Percentiles rank a stretch among this genome's conserved stretches.
Conservation (phyloP, 2,329 filamentous ascomycete species). For the Colletotrichum viniferum region DNA sequence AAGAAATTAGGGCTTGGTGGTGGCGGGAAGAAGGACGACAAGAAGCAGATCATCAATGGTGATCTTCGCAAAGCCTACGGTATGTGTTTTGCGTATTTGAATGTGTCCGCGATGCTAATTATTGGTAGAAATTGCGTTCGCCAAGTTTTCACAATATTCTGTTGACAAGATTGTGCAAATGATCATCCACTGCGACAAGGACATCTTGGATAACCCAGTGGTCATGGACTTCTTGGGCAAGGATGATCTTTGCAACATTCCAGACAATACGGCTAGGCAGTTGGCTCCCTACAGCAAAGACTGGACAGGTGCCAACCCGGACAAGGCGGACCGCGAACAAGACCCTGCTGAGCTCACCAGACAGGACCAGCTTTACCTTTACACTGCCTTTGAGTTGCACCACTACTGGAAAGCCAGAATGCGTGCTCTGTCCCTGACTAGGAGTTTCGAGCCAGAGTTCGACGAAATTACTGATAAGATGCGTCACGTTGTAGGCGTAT, state of each 20-base stretch:
- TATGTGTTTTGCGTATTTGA: conserved; percentile 40
- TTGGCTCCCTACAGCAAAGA: conserved; percentile 97
- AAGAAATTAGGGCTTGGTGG: conserved; percentile 77
- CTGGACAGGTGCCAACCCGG: conserved; percentile 88
- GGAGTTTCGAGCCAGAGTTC: conserved; percentile 85
- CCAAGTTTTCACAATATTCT: conserved; percentile 87
- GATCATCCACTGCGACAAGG: conserved; percentile 93
- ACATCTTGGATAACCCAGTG: conserved; percentile 85
- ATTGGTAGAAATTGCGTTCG: conserved; percentile 77
- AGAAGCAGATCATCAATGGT: conserved; percentile 94
- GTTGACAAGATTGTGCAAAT: conserved; percentile 87
- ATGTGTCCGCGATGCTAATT: neutral
- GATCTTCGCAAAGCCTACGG: conserved; percentile 88
- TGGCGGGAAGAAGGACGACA: conserved; percentile 80
- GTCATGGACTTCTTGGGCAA: conserved; percentile 97
- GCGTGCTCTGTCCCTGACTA: conserved; percentile 84
- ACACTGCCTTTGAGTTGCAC: conserved; percentile 90
- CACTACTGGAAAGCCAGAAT: conserved; percentile 99
- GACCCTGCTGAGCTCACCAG: conserved; percentile 88
- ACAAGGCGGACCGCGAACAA: conserved; percentile 77
- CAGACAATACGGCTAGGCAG: conserved; percentile 86
- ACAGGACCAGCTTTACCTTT: conserved; percentile 94
- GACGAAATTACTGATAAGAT: conserved; percentile 89
- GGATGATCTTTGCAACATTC: conserved; percentile 89
- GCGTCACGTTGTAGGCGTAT: conserved; percentile 82